Conservation (phyloP, 495 filamentous ascomycete species). For the Xylaria nigripes region DNA sequence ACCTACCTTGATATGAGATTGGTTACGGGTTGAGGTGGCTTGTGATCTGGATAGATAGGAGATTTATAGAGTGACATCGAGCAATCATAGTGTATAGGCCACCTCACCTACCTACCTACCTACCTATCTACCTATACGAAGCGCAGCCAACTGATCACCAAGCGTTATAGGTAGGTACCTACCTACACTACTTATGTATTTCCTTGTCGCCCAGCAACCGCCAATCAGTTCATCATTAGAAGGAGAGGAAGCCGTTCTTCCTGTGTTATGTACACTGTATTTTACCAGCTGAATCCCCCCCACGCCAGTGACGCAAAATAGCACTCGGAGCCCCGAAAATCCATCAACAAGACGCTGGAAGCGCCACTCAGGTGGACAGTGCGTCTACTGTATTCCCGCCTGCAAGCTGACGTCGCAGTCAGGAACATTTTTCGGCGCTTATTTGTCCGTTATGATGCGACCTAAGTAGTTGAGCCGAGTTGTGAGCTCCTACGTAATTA, state of each 20-base stretch:
- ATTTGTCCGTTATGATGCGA: too few relatives aligned
- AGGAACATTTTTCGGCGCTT: neutral
- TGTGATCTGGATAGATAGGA: neutral
- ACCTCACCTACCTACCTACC: too few relatives aligned
- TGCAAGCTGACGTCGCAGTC: neutral
- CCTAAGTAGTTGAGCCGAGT: too few relatives aligned
- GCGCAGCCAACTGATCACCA: too few relatives aligned
- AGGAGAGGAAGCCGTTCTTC: conserved; percentile 7
- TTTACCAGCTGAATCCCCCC: neutral
- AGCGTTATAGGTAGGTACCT: too few relatives aligned
- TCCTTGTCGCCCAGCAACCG: conserved; percentile 27
- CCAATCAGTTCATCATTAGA: conserved; percentile 10
- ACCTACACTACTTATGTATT: too few relatives aligned
- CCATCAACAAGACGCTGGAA: neutral
- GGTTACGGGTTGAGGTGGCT: neutral
- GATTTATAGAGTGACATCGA: neutral
- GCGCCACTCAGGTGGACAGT: neutral
- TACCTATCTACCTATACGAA: too few relatives aligned
- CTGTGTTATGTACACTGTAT: neutral
- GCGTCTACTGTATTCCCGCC: neutral
- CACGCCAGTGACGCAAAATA: neutral
- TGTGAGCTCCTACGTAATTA: neutral
- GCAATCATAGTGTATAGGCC: neutral
- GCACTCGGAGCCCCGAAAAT: too few relatives aligned
- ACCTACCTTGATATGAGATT: neutral